phyloP scores from a whole-genome alignment of 163 green algal species.

The Chlamydomonas reinhardtii region DNA sequence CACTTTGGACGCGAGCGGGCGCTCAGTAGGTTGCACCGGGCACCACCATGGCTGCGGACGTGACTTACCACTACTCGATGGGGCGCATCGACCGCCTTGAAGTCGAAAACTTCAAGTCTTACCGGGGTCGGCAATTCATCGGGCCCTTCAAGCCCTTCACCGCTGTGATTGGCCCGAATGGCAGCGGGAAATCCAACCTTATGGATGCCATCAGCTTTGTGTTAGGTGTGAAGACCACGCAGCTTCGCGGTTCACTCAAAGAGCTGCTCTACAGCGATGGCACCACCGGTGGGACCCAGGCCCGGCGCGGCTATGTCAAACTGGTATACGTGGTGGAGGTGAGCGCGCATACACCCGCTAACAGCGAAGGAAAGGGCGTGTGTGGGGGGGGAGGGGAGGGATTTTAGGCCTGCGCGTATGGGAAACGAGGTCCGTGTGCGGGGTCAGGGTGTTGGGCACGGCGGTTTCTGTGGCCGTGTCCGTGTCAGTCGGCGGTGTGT shows the following conservation, averaged over 20 bases:
- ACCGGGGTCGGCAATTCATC: conserved; percentile 81
- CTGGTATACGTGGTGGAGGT: conserved; percentile 80
- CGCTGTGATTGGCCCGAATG: conserved; percentile 90
- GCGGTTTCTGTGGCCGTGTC: too few species aligned
- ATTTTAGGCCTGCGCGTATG: too few species aligned
- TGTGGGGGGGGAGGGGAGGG: too few species aligned
- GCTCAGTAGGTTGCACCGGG: not conserved
- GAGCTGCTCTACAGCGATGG: conserved; percentile 93
- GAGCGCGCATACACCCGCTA: too few species aligned
- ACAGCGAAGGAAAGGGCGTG: too few species aligned
- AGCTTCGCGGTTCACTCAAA: conserved; percentile 88
- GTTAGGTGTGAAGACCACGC: conserved; percentile 85
- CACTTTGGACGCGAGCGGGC: not conserved
- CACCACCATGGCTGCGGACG: conserved; percentile 4
- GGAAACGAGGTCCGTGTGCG: too few species aligned
- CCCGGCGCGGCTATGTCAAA: conserved; percentile 79
- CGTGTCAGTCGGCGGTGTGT: too few species aligned
- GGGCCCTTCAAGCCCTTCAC: conserved; percentile 90
- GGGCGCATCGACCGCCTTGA: conserved; percentile 73
- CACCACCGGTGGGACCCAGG: conserved; percentile 31
- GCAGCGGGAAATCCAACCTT: conserved; percentile 91
- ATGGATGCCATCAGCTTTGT: conserved; percentile 96
- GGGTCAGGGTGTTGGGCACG: too few species aligned
- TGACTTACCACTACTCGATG: not conserved
- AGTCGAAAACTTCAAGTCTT: conserved; percentile 92